phyloP scores from a whole-genome alignment of 306 rosid genomes.

The Styphnolobium japonicum region DNA sequence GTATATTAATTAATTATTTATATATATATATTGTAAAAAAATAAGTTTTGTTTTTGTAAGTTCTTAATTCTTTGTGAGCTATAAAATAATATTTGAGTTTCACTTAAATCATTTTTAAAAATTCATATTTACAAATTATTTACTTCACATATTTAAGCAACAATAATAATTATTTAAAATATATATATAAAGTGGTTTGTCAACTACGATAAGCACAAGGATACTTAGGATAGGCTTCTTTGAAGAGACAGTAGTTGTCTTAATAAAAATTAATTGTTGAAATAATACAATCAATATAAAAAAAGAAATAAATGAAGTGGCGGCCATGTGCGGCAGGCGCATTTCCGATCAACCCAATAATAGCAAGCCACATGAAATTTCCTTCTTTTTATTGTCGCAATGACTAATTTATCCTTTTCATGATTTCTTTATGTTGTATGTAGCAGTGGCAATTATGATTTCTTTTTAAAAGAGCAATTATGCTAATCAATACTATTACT shows the following conservation, averaged over 20 bases:
- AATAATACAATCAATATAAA: background rate
- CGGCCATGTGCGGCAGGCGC: conserved; percentile 31
- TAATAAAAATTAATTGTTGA: background rate
- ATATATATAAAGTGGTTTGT: background rate
- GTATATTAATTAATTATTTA: too few species aligned
- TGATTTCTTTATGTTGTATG: background rate
- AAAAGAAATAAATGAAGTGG: conserved; percentile 23
- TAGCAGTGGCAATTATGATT: background rate
- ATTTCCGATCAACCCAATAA: conserved; percentile 12
- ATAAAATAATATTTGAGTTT: too few species aligned
- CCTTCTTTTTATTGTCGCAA: background rate
- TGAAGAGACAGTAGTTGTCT: background rate
- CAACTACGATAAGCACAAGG: background rate
- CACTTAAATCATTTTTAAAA: too few species aligned
- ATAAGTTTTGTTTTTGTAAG: too few species aligned
- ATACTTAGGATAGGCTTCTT: background rate
- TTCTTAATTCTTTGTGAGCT: too few species aligned
- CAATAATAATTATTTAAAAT: background rate
- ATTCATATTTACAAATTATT: too few species aligned
- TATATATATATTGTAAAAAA: too few species aligned
- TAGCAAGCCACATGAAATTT: conserved; percentile 30
- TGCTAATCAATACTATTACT: background rate
- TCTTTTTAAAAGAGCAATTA: background rate
- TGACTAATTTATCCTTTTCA: background rate
- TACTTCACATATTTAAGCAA: background rate